A percentile compares a stretch with the other conserved stretches of the same genome.
Conservation (phyloP, 148 eudicot genomes). For the Vaccinium corymbosum region DNA sequence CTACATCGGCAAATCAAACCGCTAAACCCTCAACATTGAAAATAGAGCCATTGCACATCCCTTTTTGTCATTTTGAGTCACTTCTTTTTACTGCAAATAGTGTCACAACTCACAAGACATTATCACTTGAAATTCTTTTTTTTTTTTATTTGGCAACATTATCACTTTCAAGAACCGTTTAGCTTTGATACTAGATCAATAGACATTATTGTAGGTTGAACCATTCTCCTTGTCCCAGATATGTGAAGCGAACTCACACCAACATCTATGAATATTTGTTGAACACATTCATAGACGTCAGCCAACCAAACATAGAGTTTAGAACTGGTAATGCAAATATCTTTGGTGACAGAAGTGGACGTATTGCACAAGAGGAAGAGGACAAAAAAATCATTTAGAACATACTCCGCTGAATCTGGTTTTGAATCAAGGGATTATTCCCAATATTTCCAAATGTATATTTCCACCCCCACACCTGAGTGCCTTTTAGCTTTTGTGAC, state of each 20-base stretch:
- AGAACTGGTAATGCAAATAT: neutral
- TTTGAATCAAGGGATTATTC: neutral
- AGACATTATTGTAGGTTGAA: neutral
- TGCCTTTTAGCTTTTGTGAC: neutral
- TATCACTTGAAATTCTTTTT: neutral
- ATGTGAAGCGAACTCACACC: neutral
- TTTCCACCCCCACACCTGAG: neutral
- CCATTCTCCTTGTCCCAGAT: neutral
- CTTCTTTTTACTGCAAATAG: neutral
- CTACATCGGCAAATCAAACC: neutral
- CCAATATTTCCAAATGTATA: too few species aligned
- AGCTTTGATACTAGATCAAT: neutral
- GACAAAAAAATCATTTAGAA: neutral
- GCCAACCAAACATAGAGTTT: neutral
- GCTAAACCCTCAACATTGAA: neutral
- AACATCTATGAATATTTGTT: neutral
- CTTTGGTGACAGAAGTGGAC: neutral
- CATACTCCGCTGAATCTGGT: neutral
- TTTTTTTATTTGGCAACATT: too few species aligned
- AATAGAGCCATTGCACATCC: neutral
- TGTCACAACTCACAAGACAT: slow-evolving; percentile 4
- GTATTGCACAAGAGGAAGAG: neutral
- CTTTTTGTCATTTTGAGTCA: neutral
- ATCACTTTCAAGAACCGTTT: neutral
- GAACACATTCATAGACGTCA: neutral